Evolutionary conservation across 2,329 filamentous ascomycete species (phyloP), one percentile per base, ranked within the genome.

Genomic region (Coniochaeta ligniaria): DNA sequence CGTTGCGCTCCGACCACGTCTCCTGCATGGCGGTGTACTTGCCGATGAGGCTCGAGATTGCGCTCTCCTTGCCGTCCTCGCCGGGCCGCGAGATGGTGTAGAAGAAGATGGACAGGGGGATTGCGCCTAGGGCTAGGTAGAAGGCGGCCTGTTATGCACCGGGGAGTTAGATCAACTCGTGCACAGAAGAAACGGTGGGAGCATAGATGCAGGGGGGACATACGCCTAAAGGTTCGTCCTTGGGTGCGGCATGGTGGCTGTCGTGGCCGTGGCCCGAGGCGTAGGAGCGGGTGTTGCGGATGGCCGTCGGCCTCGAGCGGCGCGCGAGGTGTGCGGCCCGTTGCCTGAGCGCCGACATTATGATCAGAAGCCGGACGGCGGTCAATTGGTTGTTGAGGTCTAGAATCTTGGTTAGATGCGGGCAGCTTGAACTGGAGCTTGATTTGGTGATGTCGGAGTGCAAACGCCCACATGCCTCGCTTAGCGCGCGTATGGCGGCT

Each of bases 161-260:
- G n/a, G 1, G 4, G 22, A 24, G 47, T 14, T 11, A 36, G 35
- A 9, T 36, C n/a, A 33, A 38, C 35, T 16, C 6, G 35, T 38
- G n/a, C n/a, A n/a, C n/a, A n/a, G n/a, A n/a, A 4, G 8, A 50
- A 50, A 50, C 9, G 12, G 12, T 7, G 12, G 22, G 22, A 31
- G 9, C 28, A 31, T 9, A 31, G 28, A 9, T 14, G 26, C 7
- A 36, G 14, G 52, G 17, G 26, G 17, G 11, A 77, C 82, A 62
- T 83, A 86, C 83, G 67, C 83, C 83, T 68, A 85, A 76, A 62
- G 77, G 75, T 73, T 86, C 83, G 66, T 80, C 78, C 63, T 78
- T 75, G 38, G 69, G 62, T 59, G 70, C 76, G 62, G 76, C 68
- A 66, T 78, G 74, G 69, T 79, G 76, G 7, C 31, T 17, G 61